Evolutionary conservation across 2,329 filamentous ascomycete genomes (phyloP), one percentile per base, ranked within the genome.

Genomic region (Beauveria brongniartii): DNA sequence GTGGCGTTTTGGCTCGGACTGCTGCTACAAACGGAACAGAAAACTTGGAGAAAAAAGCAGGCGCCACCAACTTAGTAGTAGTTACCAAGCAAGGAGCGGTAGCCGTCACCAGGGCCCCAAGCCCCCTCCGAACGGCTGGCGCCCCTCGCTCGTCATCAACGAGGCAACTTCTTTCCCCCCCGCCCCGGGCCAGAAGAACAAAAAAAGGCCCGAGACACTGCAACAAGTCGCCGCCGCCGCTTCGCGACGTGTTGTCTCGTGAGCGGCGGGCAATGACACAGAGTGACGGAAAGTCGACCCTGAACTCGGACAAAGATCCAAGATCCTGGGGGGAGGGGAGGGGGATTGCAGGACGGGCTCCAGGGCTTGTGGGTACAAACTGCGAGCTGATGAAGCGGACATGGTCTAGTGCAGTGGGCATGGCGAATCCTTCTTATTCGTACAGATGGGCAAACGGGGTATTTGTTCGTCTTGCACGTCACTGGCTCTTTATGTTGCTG

Each of bases 101-200:
- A 22, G 34, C 48, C 30, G 40, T 43, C 46, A 40, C 20, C 44
- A 37, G 30, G 44, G 24, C 22, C 22, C 50, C 28, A 41, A 34
- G 28, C 28, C 30, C 30, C 30, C 30, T 12, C 9, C 3, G 30
- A 34, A 34, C 10, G 30, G 30, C 30, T 34, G 37, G 26, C 22
- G 51, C 50, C 51, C 58, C 58, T 54, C 58, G 41, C 58, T 60
- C 58, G 43, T 60, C 50, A 60, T 60, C 24, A 12, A 34, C 34
- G 37, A 20, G 52, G 52, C 22, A 41, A 16, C 3, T 24, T 24
- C 14, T 24, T 58, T 51, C 5, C 54, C 26, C 9, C 12, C 24
- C 24, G 26, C 9, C 34, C n/a, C 3, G 10, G 30, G 28, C 9
- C 28, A 30, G 28, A 30, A 30, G 8, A 34, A 34, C 12, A 7